A percentile compares a stretch with the other conserved stretches of the same genome.
Evolutionary conservation across 2,329 filamentous ascomycete species (phyloP).

Genomic region (Xylaria sp.): DNA sequence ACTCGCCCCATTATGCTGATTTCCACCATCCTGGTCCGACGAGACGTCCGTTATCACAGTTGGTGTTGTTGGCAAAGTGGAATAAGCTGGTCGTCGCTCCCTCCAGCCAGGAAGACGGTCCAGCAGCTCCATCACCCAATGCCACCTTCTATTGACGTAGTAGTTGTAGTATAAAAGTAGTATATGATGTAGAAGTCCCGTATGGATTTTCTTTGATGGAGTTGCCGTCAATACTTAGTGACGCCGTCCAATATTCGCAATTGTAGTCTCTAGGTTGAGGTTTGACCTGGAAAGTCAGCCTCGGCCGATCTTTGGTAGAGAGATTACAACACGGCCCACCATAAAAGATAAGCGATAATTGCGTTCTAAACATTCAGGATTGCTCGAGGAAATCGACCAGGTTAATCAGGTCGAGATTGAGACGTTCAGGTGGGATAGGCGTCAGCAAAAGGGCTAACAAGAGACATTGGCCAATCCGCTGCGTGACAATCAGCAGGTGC

Average conservation of each 20-base stretch:
- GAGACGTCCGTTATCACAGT: conserved; percentile 2
- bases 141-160: neutral
- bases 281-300: neutral
- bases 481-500: conserved; percentile 30
- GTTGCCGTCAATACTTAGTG: neutral
- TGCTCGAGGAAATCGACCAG: neutral
- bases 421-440: neutral
- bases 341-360: neutral
- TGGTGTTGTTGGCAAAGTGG: conserved; percentile 34
- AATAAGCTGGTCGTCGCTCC: conserved; percentile 35
- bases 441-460: neutral
- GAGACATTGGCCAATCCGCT: conserved; percentile 27
- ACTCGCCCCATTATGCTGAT: conserved; percentile 2
- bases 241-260: neutral
- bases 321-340: neutral
- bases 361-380: neutral
- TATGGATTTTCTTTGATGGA: neutral
- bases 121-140: conserved; percentile 26
- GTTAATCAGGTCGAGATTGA: neutral
- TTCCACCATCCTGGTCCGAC: conserved; percentile 1
- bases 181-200: neutral
- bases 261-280: neutral
- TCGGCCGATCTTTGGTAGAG: neutral
- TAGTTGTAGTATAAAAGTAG: neutral
- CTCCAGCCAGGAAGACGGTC: conserved; percentile 25